Conservation (phyloP, 345 rosid species). For the Eucalyptus tenuipes region DNA sequence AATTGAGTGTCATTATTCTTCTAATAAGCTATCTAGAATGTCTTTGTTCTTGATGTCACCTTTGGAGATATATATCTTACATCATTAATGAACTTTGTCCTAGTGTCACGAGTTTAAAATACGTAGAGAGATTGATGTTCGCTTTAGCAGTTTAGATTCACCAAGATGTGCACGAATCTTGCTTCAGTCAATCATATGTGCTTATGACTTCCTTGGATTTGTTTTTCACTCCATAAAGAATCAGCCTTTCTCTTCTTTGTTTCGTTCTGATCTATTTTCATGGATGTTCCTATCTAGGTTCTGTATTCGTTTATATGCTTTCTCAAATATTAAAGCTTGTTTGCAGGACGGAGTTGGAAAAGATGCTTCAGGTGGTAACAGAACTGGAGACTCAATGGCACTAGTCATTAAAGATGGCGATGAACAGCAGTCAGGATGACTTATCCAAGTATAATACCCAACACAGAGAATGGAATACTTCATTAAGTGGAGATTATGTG, state of each 20-base stretch:
- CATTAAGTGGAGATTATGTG: neutral
- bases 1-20: neutral
- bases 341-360: conserved; percentile 6
- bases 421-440: neutral
- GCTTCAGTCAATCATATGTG: neutral
- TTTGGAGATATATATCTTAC: neutral
- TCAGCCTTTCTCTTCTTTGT: neutral
- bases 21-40: neutral
- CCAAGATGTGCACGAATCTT: neutral
- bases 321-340: neutral
- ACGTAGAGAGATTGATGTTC: neutral
- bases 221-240: neutral
- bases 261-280: neutral
- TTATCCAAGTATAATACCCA: neutral
- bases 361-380: neutral
- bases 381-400: neutral
- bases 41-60: neutral
- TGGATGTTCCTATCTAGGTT: neutral
- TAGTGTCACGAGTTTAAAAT: neutral
- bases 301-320: neutral
- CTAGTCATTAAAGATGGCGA: neutral
- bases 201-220: neutral
- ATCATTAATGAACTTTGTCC: neutral
- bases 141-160: neutral
- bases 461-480: neutral